Percentiles rank a stretch among this genome's conserved stretches.
phyloP scores from a whole-genome alignment of 331 rosid genomes.

The Rhamnella rubrinervis region DNA sequence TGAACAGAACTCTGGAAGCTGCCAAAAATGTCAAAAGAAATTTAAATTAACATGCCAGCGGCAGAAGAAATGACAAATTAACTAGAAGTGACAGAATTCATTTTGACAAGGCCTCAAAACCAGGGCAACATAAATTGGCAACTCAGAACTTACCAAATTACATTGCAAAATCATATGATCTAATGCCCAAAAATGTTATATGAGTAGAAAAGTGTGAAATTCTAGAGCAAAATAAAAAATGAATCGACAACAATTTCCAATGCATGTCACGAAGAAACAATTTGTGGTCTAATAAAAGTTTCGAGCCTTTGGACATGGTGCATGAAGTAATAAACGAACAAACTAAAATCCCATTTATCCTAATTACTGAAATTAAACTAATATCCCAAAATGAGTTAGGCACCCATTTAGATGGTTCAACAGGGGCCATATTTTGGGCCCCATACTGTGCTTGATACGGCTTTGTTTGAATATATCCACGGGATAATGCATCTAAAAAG shows the following conservation, averaged over 20 bases:
- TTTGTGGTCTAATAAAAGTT: no score
- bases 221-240: no score
- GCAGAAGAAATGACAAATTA: slow-evolving; percentile 13
- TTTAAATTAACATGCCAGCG: slow-evolving; percentile 17
- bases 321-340: no score
- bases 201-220: no score
- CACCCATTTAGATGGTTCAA: background rate
- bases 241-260: no score
- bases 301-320: no score
- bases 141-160: no score
- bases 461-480: background rate
- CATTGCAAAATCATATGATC: no score
- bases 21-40: slow-evolving; percentile 29
- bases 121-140: background rate
- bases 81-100: background rate
- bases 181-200: no score
- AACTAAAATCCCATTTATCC: background rate
- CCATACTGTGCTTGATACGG: background rate
- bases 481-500: background rate
- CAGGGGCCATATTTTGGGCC: no score
- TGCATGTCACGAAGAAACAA: no score
- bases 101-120: background rate
- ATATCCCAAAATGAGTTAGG: background rate
- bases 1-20: slow-evolving; percentile 90
- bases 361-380: background rate